Percentiles rank a stretch among this genome's conserved stretches.
These are phyloP conservation scores for Halophytophthora polymorphica DNA, from an alignment of 352 stramenopile genomes.

Conservation along the genomic window DNA sequence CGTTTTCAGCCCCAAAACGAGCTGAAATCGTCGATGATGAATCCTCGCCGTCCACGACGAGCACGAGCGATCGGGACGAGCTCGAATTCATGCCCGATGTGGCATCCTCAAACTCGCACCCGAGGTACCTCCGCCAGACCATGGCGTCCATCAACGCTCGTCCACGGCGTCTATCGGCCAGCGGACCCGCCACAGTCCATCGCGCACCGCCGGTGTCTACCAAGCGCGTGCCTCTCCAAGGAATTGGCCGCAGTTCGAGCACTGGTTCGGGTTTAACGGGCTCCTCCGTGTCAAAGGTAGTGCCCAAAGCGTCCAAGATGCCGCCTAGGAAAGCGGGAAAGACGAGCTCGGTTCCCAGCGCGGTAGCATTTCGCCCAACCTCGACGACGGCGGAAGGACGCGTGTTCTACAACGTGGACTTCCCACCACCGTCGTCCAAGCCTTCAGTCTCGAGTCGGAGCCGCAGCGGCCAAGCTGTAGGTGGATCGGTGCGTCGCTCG, in stretches of 20 bases:
- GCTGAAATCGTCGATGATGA: slow-evolving; percentile 25
- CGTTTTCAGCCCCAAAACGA: slow-evolving; percentile 42
- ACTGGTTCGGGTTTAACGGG: slow-evolving; percentile 14
- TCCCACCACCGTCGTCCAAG: slow-evolving; percentile 14
- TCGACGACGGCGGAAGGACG: slow-evolving; percentile 17
- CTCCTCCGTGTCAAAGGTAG: slow-evolving; percentile 11
- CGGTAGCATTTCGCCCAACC: slow-evolving; percentile 7
- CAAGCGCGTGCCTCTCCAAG: slow-evolving; percentile 24
- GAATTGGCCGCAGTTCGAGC: slow-evolving; percentile 15
- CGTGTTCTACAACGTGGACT: slow-evolving; percentile 30
- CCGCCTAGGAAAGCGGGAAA: slow-evolving; percentile 14
- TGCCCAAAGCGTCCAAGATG: slow-evolving; percentile 8
- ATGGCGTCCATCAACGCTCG: slow-evolving; percentile 53
- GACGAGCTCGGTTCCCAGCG: slow-evolving; percentile 1
- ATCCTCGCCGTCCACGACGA: slow-evolving; percentile 31
- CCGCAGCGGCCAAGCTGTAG: slow-evolving; percentile 18
- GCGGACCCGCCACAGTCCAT: slow-evolving; percentile 1
- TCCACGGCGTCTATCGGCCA: slow-evolving; percentile 21
- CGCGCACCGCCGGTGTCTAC: slow-evolving; percentile 22
- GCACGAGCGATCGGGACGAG: slow-evolving; percentile 34
- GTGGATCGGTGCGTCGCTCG: slow-evolving; percentile 14
- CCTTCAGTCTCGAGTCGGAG: slow-evolving; percentile 15
- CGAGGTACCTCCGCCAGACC: slow-evolving; percentile 50
- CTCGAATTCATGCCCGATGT: slow-evolving; percentile 32
- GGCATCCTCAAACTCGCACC: slow-evolving; percentile 17